Conservation (phyloP, 257 asterid species). For the Petunia secreta region DNA sequence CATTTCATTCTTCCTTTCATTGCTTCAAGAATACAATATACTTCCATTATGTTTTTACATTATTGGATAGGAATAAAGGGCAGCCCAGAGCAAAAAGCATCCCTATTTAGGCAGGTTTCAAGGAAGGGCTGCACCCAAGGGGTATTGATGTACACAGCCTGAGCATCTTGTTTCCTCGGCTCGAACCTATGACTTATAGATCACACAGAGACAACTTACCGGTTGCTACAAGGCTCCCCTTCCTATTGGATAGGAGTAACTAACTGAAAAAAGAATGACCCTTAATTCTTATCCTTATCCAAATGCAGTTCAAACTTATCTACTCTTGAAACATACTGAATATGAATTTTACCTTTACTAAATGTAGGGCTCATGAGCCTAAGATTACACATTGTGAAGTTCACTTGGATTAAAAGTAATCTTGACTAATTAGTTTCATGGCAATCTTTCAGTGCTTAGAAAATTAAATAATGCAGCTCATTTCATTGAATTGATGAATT, state of each 20-base stretch:
- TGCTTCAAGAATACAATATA: neutral
- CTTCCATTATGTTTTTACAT: neutral
- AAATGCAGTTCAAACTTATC: neutral
- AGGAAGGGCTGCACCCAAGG: neutral
- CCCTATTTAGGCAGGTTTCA: too few species aligned
- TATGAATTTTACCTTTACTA: neutral
- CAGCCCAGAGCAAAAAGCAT: too few species aligned
- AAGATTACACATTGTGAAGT: neutral
- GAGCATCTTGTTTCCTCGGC: neutral
- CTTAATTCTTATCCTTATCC: slow-evolving; percentile 6
- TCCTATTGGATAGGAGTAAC: neutral
- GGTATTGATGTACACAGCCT: neutral
- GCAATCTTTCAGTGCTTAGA: neutral
- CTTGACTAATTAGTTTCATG: neutral
- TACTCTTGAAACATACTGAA: neutral
- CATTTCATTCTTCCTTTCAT: neutral
- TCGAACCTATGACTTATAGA: neutral
- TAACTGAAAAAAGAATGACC: neutral
- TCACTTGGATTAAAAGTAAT: neutral
- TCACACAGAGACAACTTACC: neutral
- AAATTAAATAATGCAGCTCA: neutral
- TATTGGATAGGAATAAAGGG: neutral
- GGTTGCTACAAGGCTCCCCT: too few species aligned
- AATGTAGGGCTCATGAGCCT: neutral
- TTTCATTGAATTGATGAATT: slow-evolving; percentile 10